phyloP scores from a whole-genome alignment of 2,329 filamentous ascomycete species.

The Diaporthe citri region DNA sequence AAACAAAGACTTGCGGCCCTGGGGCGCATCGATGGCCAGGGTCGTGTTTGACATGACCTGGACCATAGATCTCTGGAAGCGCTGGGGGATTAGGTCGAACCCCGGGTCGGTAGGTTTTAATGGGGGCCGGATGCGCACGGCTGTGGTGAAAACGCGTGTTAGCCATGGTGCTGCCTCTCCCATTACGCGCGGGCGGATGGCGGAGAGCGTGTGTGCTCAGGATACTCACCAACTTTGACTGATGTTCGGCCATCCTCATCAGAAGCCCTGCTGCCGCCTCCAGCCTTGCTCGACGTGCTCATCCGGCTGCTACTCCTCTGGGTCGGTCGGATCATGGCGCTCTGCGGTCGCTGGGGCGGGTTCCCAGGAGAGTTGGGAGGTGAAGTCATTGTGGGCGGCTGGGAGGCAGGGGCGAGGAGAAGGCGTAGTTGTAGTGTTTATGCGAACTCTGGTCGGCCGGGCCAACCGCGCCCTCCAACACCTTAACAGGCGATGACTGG shows the following conservation, averaged over 20 bases:
- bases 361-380: conserved; percentile 75
- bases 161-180: conserved; percentile 32
- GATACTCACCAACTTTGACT: conserved; percentile 91
- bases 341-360: conserved; percentile 78
- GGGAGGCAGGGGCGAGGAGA: conserved; percentile 37
- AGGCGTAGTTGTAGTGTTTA: conserved; percentile 32
- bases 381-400: conserved; percentile 70
- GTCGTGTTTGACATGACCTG: conserved; percentile 89
- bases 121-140: conserved; percentile 91
- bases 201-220: conserved; percentile 12
- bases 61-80: conserved; percentile 93
- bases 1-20: conserved; percentile 97
- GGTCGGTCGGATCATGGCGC: conserved; percentile 81
- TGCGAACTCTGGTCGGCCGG: conserved; percentile 14
- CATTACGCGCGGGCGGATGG: neutral
- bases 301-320: conserved; percentile 84
- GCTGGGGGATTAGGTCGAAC: conserved; percentile 93
- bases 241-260: conserved; percentile 92
- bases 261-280: conserved; percentile 83
- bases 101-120: conserved; percentile 87
- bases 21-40: conserved; percentile 88
- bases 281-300: conserved; percentile 83
- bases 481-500: conserved; percentile 21
- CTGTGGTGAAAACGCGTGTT: conserved; percentile 59
- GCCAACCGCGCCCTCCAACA: conserved; percentile 27